phyloP scores from a whole-genome alignment of 2,329 filamentous ascomycete genomes.

The Cercospora zeina region DNA sequence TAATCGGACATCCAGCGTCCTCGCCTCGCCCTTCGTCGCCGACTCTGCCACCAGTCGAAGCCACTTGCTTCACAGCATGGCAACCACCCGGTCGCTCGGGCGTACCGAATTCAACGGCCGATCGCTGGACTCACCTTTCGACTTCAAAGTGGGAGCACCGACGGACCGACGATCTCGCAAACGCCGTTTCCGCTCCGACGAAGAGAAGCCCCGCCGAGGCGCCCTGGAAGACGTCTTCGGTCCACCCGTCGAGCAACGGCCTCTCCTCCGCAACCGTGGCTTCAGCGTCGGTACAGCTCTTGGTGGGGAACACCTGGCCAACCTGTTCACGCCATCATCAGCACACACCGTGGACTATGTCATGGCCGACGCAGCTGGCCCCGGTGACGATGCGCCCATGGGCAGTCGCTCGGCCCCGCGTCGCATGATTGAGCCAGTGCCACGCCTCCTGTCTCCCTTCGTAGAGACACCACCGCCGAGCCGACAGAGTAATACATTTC shows the following conservation, averaged over 20 bases:
- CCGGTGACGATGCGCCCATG: slow-evolving; percentile 24
- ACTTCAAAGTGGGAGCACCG: slow-evolving; percentile 52
- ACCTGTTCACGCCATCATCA: slow-evolving; percentile 53
- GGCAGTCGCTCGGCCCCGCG: slow-evolving; percentile 39
- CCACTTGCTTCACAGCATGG: slow-evolving; percentile 41
- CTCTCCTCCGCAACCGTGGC: slow-evolving; percentile 61
- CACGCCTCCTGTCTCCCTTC: slow-evolving; percentile 53
- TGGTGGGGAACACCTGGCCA: slow-evolving; percentile 53
- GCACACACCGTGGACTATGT: slow-evolving; percentile 31
- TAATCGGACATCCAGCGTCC: slow-evolving; percentile 23
- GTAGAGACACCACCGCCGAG: slow-evolving; percentile 41
- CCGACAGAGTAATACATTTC: slow-evolving; percentile 50
- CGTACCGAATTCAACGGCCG: slow-evolving; percentile 36
- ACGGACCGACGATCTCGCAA: slow-evolving; percentile 57
- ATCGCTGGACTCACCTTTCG: slow-evolving; percentile 55
- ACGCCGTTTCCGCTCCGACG: slow-evolving; percentile 58
- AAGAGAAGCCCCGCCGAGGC: slow-evolving; percentile 49
- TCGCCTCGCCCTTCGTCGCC: slow-evolving; percentile 50
- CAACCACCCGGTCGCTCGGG: slow-evolving; percentile 38
- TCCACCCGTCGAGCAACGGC: slow-evolving; percentile 53
- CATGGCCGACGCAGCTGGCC: slow-evolving; percentile 37
- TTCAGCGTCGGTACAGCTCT: slow-evolving; percentile 61
- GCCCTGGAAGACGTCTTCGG: slow-evolving; percentile 50
- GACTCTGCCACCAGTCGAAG: slow-evolving; percentile 27
- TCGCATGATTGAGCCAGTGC: slow-evolving; percentile 44